These are phyloP conservation scores for Kodamaea alishanica DNA, from an alignment of 1,139 yeast genomes.

Conservation along the genomic window DNA sequence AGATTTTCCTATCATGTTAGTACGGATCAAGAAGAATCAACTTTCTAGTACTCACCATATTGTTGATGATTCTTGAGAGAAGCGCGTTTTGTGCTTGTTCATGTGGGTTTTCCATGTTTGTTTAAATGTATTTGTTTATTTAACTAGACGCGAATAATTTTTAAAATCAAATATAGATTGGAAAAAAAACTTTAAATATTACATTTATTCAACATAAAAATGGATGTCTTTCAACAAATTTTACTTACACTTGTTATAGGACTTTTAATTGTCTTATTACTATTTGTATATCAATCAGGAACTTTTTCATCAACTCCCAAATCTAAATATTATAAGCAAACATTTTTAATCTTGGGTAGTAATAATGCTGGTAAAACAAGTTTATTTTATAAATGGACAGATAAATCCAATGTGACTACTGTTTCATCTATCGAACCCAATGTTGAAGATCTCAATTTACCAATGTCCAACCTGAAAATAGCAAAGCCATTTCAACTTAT, in stretches of 20 bases:
- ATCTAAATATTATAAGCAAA: constrained; percentile 37
- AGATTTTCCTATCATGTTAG: constrained; percentile 50
- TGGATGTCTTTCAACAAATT: constrained; percentile 21
- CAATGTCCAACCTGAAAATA: constrained; percentile 32
- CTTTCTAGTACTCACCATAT: constrained; percentile 50
- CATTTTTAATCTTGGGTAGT: constrained; percentile 71
- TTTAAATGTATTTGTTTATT: not conserved
- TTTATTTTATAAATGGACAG: constrained; percentile 38
- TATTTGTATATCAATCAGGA: constrained; percentile 15
- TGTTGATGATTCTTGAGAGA: constrained; percentile 70
- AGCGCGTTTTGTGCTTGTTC: constrained; percentile 81
- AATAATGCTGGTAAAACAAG: constrained; percentile 74
- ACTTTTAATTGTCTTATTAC: constrained; percentile 15
- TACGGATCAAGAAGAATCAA: not conserved
- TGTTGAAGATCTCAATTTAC: constrained; percentile 27
- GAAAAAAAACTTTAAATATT: not conserved
- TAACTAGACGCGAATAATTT: not conserved
- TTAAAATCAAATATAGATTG: not conserved
- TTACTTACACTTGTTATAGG: constrained; percentile 18
- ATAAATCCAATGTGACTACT: constrained; percentile 25
- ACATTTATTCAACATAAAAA: constrained; percentile 4
- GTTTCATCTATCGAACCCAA: constrained; percentile 46
- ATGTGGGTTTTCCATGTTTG: constrained; percentile 79
- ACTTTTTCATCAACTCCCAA: constrained; percentile 14
- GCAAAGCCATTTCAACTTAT: constrained; percentile 46